Evolutionary conservation across 768 basidiomycete genomes (phyloP), one percentile per base, ranked within the genome.

Genomic region (Dioszegia hungarica): DNA sequence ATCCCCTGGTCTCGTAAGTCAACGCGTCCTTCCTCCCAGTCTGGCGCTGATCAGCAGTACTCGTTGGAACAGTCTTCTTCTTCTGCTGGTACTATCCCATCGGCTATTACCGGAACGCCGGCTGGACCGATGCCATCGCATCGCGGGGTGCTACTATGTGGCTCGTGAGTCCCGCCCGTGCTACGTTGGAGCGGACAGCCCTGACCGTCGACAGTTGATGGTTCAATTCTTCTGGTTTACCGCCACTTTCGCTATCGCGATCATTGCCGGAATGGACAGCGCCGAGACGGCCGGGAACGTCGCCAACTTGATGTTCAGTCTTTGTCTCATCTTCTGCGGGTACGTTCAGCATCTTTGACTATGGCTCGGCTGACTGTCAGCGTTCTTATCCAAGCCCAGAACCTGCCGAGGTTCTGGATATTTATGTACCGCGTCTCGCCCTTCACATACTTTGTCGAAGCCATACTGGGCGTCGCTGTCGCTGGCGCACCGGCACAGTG

Each of bases 401-500:
- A 49, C n/a, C 62, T 75, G 14, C 69, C 75, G 8, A 64, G 72
- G 8, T 77, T 76, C 69, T 78, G 71, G 60, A 63, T 53, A 60
- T 77, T 64, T 71, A 73, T 61, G 65, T 67, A 47, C 60, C 60
- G 69, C 34, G 71, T 77, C 24, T 75, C 74, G n/a, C 76, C 77
- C 0, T 78, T 79, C 72, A 77, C 75, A 34, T 77, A 76, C 57
- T 65, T 78, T 15, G 58, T 67, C 28, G 60, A 64, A 44, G 70
- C 63, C 22, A 56, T 72, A 17, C 60, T 70, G 33, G 53, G 50
- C 19, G 54, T 56, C 9, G 71, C 62, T 4, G 79, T 91, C 12
- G 84, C 87, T 63, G 86, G 85, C 14, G 79, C 90, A 29, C 58
- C 67, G 0, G 86, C 91, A 58, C 70, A 56, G 19, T 89, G 90